Conservation (phyloP, 768 basidiomycete genomes). For the Tulasnella sp. region DNA sequence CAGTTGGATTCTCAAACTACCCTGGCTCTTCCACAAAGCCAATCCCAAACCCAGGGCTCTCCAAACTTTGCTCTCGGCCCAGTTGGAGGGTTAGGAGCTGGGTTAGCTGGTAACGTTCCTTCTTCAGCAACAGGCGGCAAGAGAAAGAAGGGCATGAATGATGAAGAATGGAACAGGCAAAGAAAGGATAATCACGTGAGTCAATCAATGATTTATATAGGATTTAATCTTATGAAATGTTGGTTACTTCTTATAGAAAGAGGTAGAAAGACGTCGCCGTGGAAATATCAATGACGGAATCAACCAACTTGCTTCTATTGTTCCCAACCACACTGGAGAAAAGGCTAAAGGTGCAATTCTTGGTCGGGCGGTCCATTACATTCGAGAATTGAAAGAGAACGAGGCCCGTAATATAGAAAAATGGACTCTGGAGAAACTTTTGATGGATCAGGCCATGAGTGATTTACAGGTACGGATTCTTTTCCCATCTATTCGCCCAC, state of each 20-base stretch:
- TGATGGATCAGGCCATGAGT: conserved; percentile 62
- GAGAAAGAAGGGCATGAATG: conserved; percentile 12
- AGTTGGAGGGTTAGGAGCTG: too few species aligned
- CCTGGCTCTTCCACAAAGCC: too few species aligned
- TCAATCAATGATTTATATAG: neutral
- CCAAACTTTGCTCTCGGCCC: too few species aligned
- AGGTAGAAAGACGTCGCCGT: conserved; percentile 87
- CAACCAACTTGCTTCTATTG: conserved; percentile 75
- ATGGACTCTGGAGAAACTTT: conserved; percentile 83
- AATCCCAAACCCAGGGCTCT: too few species aligned
- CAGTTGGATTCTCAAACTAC: too few species aligned
- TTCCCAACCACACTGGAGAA: conserved; percentile 77
- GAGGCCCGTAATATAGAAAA: conserved; percentile 84
- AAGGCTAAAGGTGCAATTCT: conserved; percentile 82
- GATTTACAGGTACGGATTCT: conserved; percentile 18
- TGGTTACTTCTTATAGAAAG: conserved; percentile 62
- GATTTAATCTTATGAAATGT: neutral
- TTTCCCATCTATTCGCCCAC: neutral
- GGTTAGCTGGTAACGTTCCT: neutral
- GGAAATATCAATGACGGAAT: conserved; percentile 97
- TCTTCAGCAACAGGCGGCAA: neutral
- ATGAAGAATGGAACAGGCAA: conserved; percentile 64
- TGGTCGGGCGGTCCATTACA: conserved; percentile 77
- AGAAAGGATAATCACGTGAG: conserved; percentile 72
- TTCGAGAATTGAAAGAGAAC: conserved; percentile 81